Evolutionary conservation across 176 grass and related monocot genomes (phyloP), one percentile per base, ranked within the genome.

Genomic region (Hyparrhenia diplandra): DNA sequence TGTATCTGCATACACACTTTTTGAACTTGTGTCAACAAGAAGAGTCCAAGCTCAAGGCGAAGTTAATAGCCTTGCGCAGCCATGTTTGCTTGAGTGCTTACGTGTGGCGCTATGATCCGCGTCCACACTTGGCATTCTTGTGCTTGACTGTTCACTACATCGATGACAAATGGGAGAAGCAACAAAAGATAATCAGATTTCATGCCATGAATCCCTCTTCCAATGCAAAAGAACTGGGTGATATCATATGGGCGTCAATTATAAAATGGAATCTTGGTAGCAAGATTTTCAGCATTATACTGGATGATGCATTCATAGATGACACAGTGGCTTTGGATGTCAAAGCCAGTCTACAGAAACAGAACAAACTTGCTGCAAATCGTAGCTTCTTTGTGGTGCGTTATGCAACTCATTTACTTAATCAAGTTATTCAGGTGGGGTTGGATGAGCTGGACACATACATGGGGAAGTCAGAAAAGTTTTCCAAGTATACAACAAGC

Each of bases 71-170:
- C 34, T 78, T 87, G 49, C 14, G 13, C 52, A 82, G 71, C 32
- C 41, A 20, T 10, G 57, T 72, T 71, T 87, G 25, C 57, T 78
- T 83, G 73, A 77, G 57, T 87, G 73, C 24, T 34, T 32, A 55
- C 55, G 14, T 83, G 65, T 87, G 79, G 65, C 80, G 71, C 57
- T 65, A 65, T 21, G 80, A 87, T 83, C 14, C 45, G 41, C 5
- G 13, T 83, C 14, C 45, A 41, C 5, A 11, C 23, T 49, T 34
- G 36, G 13, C 57, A 5, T 82, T 77, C 27, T 41, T 87, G 42
- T 87, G 73, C 74, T 52, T 77, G 25, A 82, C 24, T 35, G 40
- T 82, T 87, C 72, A 82, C 27, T 87, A 77, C 32, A 82, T 82
- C 17, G 43, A 83, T 45, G 57, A 71, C 54, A 34, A 82, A 27